Base-by-base conservation (phyloP, 192 early-diverging fungal genomes). In the Oehlia diaphana region DNA sequence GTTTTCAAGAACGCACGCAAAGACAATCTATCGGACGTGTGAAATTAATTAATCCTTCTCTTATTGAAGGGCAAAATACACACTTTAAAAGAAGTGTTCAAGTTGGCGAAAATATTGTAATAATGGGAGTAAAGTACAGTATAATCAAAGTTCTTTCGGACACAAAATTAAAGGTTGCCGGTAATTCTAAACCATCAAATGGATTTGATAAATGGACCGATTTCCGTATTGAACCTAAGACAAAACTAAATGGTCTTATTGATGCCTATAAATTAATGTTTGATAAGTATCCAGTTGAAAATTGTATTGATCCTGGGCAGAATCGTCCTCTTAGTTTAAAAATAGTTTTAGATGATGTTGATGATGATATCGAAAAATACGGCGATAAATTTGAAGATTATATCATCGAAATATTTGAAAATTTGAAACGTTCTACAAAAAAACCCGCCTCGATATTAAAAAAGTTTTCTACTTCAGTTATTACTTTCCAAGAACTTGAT, bases 61-160 rank as follows among this genome's bases (percentile, higher is more conserved):
- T 42, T 4, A 33, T 77, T 63, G 37, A 65, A 53, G 79, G 79
- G 7, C 75, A 37, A 19, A 31, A 66, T 26, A 80, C 79, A 2
- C n/a, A 62, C 4, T 80, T 80, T 42, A 62, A 26, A 33, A 13
- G 21, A 37, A 16, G 28, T n/a, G 19, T 80, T 64, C 31, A 37
- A 5, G 23, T 21, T 65, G 58, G 58, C 0, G 73, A 80, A 42
- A 26, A 16, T 63, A 77, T 80, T 7, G 58, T 80, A 5, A 44
- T 80, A 33, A 31, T 16, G 9, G 73, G 58, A 26, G 74, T 76
- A 64, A 80, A 26, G 21, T 33, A 49, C 6, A 19, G 16, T 10
- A 21, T 80, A 4, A n/a, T 65, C 5, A 50, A 80, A n/a, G 31
- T 80, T 35, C 4, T 73, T 28, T 80, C 79, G 8, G 74, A 76